Percentiles rank a stretch among this genome's conserved stretches.
These are phyloP conservation scores for Wickerhamiella dianesei DNA, from an alignment of 805 yeast genomes.

Conservation along the genomic window DNA sequence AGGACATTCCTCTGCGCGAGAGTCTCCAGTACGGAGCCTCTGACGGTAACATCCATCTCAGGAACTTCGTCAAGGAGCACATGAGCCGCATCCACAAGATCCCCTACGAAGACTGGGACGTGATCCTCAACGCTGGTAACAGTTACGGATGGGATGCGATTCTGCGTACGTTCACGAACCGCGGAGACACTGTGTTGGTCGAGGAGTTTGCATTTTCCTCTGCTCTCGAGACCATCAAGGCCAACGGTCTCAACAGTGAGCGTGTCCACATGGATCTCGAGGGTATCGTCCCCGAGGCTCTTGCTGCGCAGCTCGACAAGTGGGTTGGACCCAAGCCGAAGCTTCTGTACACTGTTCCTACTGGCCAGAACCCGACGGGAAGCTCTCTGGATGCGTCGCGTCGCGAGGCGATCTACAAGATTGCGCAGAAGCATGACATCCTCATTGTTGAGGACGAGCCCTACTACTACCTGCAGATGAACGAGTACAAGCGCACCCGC, in stretches of 20 bases:
- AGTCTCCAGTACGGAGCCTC: slow-evolving; percentile 87
- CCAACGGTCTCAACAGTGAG: slow-evolving; percentile 51
- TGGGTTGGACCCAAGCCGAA: slow-evolving; percentile 60
- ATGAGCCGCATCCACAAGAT: slow-evolving; percentile 30
- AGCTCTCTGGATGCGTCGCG: slow-evolving; percentile 65
- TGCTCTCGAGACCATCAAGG: slow-evolving; percentile 68
- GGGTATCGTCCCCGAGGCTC: slow-evolving; percentile 63
- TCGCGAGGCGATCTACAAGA: slow-evolving; percentile 57
- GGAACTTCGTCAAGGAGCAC: slow-evolving; percentile 61
- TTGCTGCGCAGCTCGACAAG: slow-evolving; percentile 45
- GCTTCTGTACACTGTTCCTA: slow-evolving; percentile 77
- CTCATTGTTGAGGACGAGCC: slow-evolving; percentile 92
- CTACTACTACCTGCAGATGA: slow-evolving; percentile 93
- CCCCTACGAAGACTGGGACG: slow-evolving; percentile 58
- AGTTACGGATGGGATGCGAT: slow-evolving; percentile 83
- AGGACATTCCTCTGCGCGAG: slow-evolving; percentile 54
- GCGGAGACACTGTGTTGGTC: slow-evolving; percentile 70
- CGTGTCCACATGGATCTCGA: slow-evolving; percentile 67
- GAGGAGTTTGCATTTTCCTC: slow-evolving; percentile 79
- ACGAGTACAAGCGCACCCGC: slow-evolving; percentile 34
- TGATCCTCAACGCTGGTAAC: slow-evolving; percentile 63
- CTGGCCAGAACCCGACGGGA: slow-evolving; percentile 98
- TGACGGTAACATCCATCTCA: slow-evolving; percentile 62
- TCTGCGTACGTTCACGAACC: slow-evolving; percentile 59
- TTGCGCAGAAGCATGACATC: slow-evolving; percentile 78